Evolutionary conservation across 2,329 filamentous ascomycete genomes (phyloP).

Genomic region (Ambrosiella xylebori): DNA sequence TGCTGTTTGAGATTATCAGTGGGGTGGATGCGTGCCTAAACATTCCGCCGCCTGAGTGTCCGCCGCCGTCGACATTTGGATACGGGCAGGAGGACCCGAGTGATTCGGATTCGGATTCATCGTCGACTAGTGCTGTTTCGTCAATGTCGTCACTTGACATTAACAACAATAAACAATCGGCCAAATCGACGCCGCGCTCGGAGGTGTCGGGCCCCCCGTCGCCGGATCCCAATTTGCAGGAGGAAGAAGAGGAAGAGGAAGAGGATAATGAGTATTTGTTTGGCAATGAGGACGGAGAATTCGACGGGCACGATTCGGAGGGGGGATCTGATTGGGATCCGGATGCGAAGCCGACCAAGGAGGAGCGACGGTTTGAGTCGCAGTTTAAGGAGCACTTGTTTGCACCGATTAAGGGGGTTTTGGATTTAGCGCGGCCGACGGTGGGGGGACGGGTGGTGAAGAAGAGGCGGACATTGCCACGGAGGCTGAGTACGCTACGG

Average conservation of each 20-base stretch:
- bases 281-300: not conserved
- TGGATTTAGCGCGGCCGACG: not conserved
- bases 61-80: not conserved
- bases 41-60: too few relatives aligned
- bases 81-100: not conserved
- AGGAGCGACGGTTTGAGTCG: conserved; percentile 1
- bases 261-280: not conserved
- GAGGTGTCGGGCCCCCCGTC: too few relatives aligned
- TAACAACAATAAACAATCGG: too few relatives aligned
- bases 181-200: too few relatives aligned
- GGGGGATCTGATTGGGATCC: not conserved
- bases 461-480: not conserved
- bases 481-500: not conserved
- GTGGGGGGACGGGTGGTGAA: not conserved
- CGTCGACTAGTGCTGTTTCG: not conserved
- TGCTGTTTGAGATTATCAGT: not conserved
- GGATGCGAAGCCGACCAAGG: not conserved
- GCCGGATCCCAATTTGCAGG: not conserved
- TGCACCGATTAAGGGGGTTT: not conserved
- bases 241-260: not conserved
- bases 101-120: not conserved
- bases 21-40: not conserved
- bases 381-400: not conserved
- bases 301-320: not conserved
- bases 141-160: not conserved